A percentile compares a stretch with the other conserved stretches of the same genome.
Conservation (phyloP, 106 monocot species). For the Dendrobium chrysotoxum region DNA sequence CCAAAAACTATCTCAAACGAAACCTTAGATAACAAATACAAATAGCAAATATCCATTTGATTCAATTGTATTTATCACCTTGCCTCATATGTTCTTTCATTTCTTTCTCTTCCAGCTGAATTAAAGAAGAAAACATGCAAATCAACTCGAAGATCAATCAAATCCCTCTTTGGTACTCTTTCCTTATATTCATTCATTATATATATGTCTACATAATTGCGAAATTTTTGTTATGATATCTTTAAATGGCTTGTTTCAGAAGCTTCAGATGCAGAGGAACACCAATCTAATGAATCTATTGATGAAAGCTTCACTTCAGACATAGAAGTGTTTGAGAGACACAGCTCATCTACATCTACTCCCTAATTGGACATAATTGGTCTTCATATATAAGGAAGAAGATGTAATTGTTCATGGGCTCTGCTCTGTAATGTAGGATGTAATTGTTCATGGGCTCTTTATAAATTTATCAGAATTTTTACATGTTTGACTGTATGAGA, state of each 20-base stretch:
- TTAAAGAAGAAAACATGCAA: constrained; percentile 15
- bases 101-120: constrained; percentile 20
- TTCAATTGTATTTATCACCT: neutral
- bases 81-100: neutral
- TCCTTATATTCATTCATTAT: constrained; percentile 4
- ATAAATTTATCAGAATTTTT: too few species aligned
- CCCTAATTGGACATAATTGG: neutral
- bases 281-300: constrained; percentile 9
- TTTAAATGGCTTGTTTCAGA: constrained; percentile 5
- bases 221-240: neutral
- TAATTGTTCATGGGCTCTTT: too few species aligned
- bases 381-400: too few species aligned
- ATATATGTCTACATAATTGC: neutral
- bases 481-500: too few species aligned
- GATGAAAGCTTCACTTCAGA: constrained; percentile 12
- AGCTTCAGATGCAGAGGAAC: constrained; percentile 16
- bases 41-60: neutral
- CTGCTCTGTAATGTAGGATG: too few species aligned
- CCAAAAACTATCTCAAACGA: too few species aligned
- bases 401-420: too few species aligned
- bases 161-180: constrained; percentile 19
- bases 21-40: too few species aligned
- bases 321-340: neutral
- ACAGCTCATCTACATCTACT: neutral
- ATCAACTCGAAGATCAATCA: constrained; percentile 13